phyloP scores from a whole-genome alignment of 768 basidiomycete species.

The Lepiota venenata region DNA sequence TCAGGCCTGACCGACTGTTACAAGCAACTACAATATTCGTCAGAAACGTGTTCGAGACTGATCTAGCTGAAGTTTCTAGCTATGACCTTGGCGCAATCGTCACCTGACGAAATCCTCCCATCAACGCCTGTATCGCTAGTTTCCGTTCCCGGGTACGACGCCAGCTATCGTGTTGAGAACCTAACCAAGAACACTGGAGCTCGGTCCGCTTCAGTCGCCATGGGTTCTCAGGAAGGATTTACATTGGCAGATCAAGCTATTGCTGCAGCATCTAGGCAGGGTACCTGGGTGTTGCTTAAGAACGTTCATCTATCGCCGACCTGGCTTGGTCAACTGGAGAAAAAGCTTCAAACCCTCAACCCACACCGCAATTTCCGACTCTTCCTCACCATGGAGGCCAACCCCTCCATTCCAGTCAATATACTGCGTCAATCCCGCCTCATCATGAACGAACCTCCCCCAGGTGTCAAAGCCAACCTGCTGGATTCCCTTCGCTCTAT shows the following conservation, averaged over 20 bases:
- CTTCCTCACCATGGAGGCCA: conserved; percentile 98
- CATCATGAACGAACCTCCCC: conserved; percentile 98
- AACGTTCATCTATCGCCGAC: conserved; percentile 95
- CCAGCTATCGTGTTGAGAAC: conserved; percentile 94
- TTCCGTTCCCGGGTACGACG: conserved; percentile 95
- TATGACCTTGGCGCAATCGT: conserved; percentile 82
- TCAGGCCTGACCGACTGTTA: conserved; percentile 89
- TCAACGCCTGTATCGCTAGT: conserved; percentile 85
- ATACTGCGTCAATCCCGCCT: conserved; percentile 94
- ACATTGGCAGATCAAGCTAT: conserved; percentile 95
- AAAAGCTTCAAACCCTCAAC: conserved; percentile 89
- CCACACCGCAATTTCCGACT: conserved; percentile 91
- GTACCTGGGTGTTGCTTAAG: conserved; percentile 95
- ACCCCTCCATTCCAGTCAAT: conserved; percentile 92
- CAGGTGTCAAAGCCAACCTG: conserved; percentile 94
- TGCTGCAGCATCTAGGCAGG: conserved; percentile 85
- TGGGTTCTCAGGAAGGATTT: conserved; percentile 99
- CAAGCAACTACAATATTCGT: conserved; percentile 81
- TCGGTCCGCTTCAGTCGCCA: conserved; percentile 87
- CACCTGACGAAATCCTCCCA: conserved; percentile 69
- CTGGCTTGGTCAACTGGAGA: conserved; percentile 96
- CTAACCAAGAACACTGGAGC: conserved; percentile 74
- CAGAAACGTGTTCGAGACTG: conserved; percentile 70
- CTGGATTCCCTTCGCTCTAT: conserved; percentile 85
- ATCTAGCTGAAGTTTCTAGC: conserved; percentile 69